Evolutionary conservation across 1,139 yeast species (phyloP), one percentile per base, ranked within the genome.

Genomic region (Lodderomyces beijingensis): DNA sequence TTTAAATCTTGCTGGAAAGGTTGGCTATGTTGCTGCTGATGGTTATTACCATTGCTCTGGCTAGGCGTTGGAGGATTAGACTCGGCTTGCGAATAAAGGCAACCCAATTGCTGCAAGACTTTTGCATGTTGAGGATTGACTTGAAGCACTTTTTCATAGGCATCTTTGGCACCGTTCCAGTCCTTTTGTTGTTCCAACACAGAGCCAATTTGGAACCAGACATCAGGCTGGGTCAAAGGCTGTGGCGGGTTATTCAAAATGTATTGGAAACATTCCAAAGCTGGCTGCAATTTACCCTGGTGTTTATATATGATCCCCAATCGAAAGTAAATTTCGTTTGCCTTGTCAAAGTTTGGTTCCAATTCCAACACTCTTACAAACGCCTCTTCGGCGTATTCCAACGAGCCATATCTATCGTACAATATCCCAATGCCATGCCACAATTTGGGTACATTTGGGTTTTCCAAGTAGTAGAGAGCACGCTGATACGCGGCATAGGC

Each of bases 341-440:
- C 91, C 65, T 91, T 93, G 52, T 91, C 97, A 48, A 91, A 91
- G 53, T 86, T 81, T 27, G 96, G 95, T 59, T 91, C 97, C 67
- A 91, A 76, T 54, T 89, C 96, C 57, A 91, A 69, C 10, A 91
- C 98, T 48, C 95, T 79, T 24, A 93, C 94, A 62, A 91, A 91
- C 4, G 98, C 97, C 57, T 91, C 98, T 57, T 91, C 97, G 3
- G 98, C 98, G 50, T 89, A 91, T 58, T 89, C 97, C 46, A 89
- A 66, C 6, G 95, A 85, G 11, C 97, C 98, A 56, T 91, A 91
- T 33, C 98, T 72, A 57, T 91, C 98, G 57, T 91, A 91, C 40
- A 91, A 68, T 40, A 91, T 91, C 25, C 98, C 98, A 47, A 91
- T 91, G 0, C 98, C 98, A 57, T 91, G 96, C 97, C 98, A 91